Conservation (phyloP, 2,329 filamentous ascomycete genomes). For the Nemania sp. region DNA sequence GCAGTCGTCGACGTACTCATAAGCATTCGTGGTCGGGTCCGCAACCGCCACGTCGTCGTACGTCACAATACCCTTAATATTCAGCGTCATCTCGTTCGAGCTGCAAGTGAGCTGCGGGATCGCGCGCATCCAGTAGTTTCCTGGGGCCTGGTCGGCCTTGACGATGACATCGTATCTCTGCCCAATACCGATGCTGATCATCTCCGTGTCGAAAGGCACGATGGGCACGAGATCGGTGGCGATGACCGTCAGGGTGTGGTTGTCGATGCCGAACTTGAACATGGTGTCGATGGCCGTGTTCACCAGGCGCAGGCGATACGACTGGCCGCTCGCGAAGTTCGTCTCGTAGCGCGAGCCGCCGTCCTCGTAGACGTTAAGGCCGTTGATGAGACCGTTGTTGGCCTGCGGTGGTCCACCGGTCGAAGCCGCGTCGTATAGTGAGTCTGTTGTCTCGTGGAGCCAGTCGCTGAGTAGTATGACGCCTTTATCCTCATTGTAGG, state of each 20-base stretch:
- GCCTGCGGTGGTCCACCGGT: slow-evolving; percentile 41
- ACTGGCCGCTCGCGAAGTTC: slow-evolving; percentile 46
- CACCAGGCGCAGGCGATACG: slow-evolving; percentile 52
- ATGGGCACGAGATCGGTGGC: slow-evolving; percentile 62
- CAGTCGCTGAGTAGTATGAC: slow-evolving; percentile 62
- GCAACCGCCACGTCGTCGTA: slow-evolving; percentile 40
- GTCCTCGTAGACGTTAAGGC: slow-evolving; percentile 41
- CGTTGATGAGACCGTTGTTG: slow-evolving; percentile 47
- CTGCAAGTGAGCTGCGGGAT: slow-evolving; percentile 48
- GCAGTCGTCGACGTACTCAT: slow-evolving; percentile 36
- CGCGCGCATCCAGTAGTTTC: slow-evolving; percentile 54
- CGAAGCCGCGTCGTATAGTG: slow-evolving; percentile 38
- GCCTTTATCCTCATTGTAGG: slow-evolving; percentile 67
- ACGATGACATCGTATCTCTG: slow-evolving; percentile 53
- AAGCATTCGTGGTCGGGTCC: slow-evolving; percentile 21
- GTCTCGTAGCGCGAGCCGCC: slow-evolving; percentile 44
- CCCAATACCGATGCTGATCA: slow-evolving; percentile 41
- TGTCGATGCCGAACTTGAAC: slow-evolving; percentile 57
- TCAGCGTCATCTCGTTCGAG: slow-evolving; percentile 43
- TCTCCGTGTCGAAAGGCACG: slow-evolving; percentile 53
- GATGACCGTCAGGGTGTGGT: slow-evolving; percentile 61
- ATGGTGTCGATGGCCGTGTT: slow-evolving; percentile 50
- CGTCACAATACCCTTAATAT: slow-evolving; percentile 55
- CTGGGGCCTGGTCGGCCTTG: slow-evolving; percentile 43
- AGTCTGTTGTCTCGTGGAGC: slow-evolving; percentile 51